A percentile compares a stretch with the other conserved stretches of the same genome.
Evolutionary conservation across 2,329 filamentous ascomycete genomes (phyloP).

Genomic region (Akanthomyces dipterigenus): DNA sequence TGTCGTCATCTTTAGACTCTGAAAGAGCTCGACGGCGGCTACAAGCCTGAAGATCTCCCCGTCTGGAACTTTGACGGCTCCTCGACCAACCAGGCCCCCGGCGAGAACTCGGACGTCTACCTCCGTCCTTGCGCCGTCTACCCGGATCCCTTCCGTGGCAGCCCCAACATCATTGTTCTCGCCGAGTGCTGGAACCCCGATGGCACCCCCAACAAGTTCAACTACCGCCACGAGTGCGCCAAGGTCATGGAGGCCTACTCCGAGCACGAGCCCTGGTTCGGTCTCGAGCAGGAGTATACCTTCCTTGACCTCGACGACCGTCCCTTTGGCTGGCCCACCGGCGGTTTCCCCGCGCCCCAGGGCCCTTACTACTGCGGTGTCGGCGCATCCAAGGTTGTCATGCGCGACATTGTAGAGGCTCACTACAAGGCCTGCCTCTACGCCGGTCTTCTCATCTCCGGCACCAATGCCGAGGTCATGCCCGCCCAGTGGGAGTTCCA

Average conservation of each 20-base stretch:
- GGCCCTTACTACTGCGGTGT: slow-evolving; percentile 70
- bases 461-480: slow-evolving; percentile 99
- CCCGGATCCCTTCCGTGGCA: slow-evolving; percentile 84
- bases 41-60: slow-evolving; percentile 46
- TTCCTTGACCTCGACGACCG: slow-evolving; percentile 70
- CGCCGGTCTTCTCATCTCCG: slow-evolving; percentile 86
- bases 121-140: slow-evolving; percentile 83
- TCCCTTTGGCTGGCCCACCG: slow-evolving; percentile 67
- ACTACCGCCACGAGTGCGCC: slow-evolving; percentile 87
- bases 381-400: slow-evolving; percentile 92
- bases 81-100: slow-evolving; percentile 84
- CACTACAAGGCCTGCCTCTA: slow-evolving; percentile 64
- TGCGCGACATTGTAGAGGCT: slow-evolving; percentile 89
- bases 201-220: slow-evolving; percentile 96
- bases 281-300: slow-evolving; percentile 94
- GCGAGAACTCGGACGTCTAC: slow-evolving; percentile 97
- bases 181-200: slow-evolving; percentile 92
- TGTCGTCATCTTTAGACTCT: slow-evolving; percentile 36
- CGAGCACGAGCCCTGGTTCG: slow-evolving; percentile 88
- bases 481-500: slow-evolving; percentile 98
- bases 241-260: slow-evolving; percentile 86
- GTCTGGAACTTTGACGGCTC: slow-evolving; percentile 64
- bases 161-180: slow-evolving; percentile 90
- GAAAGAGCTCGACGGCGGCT: slow-evolving; percentile 34
- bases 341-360: slow-evolving; percentile 76